Conservation (phyloP, 2,329 filamentous ascomycete species). For the Ophiocordyceps camponoti-saundersi region DNA sequence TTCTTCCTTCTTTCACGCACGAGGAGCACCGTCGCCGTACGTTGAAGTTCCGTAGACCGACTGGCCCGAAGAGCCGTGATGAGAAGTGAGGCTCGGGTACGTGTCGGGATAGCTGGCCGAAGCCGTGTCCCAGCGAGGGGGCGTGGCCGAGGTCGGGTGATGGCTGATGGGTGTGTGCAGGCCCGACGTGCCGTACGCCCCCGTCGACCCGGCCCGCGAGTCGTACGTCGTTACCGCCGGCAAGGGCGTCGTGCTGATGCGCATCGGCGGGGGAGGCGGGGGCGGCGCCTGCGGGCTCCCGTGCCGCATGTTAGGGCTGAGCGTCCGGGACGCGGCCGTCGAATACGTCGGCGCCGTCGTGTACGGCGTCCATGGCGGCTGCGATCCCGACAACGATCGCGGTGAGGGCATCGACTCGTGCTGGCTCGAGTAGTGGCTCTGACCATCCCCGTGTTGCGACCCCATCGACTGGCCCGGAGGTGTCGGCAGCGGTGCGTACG, state of each 20-base stretch:
- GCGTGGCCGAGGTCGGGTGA: constrained; percentile 18
- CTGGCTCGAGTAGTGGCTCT: constrained; percentile 20
- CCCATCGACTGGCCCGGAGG: constrained; percentile 20
- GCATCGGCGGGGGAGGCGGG: constrained; percentile 14
- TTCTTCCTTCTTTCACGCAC: constrained; percentile 16
- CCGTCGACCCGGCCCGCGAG: constrained; percentile 12
- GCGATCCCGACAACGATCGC: constrained; percentile 29
- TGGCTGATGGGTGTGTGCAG: constrained; percentile 22
- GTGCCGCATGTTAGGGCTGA: constrained; percentile 20
- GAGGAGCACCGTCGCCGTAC: constrained; percentile 25
- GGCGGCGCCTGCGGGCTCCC: constrained; percentile 16
- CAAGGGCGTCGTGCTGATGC: constrained; percentile 19
- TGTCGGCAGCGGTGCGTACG: constrained; percentile 29
- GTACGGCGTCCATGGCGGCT: constrained; percentile 31
- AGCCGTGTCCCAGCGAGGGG: constrained; percentile 23
- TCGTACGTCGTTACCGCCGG: constrained; percentile 24
- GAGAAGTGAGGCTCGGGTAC: constrained; percentile 21
- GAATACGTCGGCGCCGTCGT: constrained; percentile 16
- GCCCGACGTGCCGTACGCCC: constrained; percentile 21
- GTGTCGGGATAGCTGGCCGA: constrained; percentile 19
- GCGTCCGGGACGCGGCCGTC: constrained; percentile 19
- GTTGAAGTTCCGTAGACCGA: constrained; percentile 23
- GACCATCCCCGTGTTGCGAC: constrained; percentile 12
- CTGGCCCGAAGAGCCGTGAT: constrained; percentile 13
- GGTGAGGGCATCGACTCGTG: constrained; percentile 35